A percentile compares a stretch with the other conserved stretches of the same genome.
Evolutionary conservation across 345 rosid genomes (phyloP).

Genomic region (Garcia nutans): DNA sequence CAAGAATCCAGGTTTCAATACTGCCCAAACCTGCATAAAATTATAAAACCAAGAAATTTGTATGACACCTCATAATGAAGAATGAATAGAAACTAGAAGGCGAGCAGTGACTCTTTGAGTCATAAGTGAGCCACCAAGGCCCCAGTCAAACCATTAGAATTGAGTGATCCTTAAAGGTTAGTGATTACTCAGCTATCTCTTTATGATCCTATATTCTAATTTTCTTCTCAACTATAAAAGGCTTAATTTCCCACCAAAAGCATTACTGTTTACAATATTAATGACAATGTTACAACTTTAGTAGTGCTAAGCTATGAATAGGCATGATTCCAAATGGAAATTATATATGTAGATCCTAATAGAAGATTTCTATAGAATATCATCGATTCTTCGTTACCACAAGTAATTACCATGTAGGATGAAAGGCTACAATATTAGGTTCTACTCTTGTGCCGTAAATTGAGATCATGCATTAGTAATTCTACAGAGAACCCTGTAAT

Average conservation of each 20-base stretch:
- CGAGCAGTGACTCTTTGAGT: not conserved
- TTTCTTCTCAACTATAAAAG: not conserved
- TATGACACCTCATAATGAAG: not conserved
- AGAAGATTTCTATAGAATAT: not conserved
- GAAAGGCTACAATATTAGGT: not conserved
- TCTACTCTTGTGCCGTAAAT: not conserved
- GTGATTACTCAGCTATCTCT: slow-evolving; percentile 5
- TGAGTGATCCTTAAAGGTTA: not conserved
- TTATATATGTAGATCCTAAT: not conserved
- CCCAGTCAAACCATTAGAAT: not conserved
- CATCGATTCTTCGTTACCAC: not conserved
- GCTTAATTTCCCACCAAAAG: not conserved
- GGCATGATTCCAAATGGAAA: not conserved
- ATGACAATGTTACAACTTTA: not conserved
- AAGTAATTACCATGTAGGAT: too few relatives aligned
- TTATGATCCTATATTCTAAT: not conserved
- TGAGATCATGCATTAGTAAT: not conserved
- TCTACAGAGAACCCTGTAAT: not conserved
- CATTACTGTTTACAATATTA: not conserved
- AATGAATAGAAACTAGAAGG: not conserved
- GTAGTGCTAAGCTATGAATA: not conserved
- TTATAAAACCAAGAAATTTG: slow-evolving; percentile 3
- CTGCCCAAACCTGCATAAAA: slow-evolving; percentile 87
- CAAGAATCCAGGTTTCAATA: slow-evolving; percentile 93
- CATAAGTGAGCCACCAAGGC: not conserved